These are phyloP conservation scores for Bryopsis sp. DNA, from an alignment of 139 green algal species.

Conservation along the genomic window DNA sequence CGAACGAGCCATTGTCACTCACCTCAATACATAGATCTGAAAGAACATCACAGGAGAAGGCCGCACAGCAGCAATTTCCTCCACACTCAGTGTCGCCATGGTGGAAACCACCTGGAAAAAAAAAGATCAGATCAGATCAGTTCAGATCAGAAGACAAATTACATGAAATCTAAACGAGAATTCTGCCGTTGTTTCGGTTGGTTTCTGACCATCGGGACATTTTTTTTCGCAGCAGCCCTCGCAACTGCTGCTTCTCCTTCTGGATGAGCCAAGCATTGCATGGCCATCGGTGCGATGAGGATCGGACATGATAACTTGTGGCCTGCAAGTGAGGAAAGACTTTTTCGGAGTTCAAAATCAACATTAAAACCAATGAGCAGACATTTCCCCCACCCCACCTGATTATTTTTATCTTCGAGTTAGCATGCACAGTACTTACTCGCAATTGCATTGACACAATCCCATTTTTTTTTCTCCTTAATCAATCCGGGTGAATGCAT, in stretches of 20 bases:
- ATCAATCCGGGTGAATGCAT: too few relatives aligned
- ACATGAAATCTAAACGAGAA: too few relatives aligned
- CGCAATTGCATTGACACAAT: too few relatives aligned
- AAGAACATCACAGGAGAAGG: neutral
- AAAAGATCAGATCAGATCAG: too few relatives aligned
- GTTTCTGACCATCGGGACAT: neutral
- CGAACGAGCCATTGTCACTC: neutral
- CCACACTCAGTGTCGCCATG: neutral
- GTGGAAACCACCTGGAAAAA: slow-evolving; percentile 9
- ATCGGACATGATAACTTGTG: slow-evolving; percentile 1
- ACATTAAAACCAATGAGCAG: neutral
- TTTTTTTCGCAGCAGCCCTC: neutral
- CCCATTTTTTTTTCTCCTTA: too few relatives aligned
- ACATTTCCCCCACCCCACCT: too few relatives aligned
- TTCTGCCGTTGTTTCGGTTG: too few relatives aligned
- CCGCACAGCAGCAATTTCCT: neutral
- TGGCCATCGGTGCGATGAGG: slow-evolving; percentile 4
- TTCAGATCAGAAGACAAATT: too few relatives aligned
- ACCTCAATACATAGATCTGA: slow-evolving; percentile 12
- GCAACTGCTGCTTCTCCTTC: slow-evolving; percentile 8
- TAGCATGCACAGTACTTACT: too few relatives aligned
- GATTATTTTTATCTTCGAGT: too few relatives aligned
- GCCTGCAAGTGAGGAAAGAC: neutral
- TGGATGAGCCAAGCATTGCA: slow-evolving; percentile 5
- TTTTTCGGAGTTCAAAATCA: neutral